These are phyloP conservation scores for Fonsecaea monophora DNA, from an alignment of 2,329 filamentous ascomycete species.

Conservation along the genomic window DNA sequence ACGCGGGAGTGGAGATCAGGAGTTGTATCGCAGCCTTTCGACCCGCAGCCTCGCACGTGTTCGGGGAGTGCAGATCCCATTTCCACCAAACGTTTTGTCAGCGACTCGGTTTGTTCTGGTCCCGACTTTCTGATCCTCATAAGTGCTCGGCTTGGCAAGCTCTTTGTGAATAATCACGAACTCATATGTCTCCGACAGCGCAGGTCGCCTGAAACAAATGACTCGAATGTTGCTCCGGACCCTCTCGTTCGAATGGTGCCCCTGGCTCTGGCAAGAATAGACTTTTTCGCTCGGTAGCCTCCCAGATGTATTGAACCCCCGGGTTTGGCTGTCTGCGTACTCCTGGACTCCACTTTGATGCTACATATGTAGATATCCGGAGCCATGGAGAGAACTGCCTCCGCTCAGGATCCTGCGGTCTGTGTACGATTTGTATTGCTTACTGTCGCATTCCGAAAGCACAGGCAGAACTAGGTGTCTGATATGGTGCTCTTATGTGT, in stretches of 20 bases:
- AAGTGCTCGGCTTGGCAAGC: neutral
- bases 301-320: neutral
- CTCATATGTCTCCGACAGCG: neutral
- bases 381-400: neutral
- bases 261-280: neutral
- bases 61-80: neutral
- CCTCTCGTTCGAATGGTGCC: neutral
- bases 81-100: conserved; percentile 5
- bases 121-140: conserved; percentile 9
- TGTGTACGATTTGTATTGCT: neutral
- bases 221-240: neutral
- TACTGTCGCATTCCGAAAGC: neutral
- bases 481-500: neutral
- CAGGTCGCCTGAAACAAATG: neutral
- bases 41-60: conserved; percentile 24
- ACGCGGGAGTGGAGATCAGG: conserved; percentile 16
- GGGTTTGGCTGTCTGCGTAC: neutral
- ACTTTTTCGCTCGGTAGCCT: neutral
- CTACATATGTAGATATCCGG: neutral
- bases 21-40: neutral
- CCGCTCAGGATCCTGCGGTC: neutral
- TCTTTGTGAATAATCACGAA: neutral
- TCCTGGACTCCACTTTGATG: neutral
- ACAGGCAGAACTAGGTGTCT: neutral
- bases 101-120: conserved; percentile 20